phyloP scores from a whole-genome alignment of 2,329 filamentous ascomycete species.

The Amphichorda felina region DNA sequence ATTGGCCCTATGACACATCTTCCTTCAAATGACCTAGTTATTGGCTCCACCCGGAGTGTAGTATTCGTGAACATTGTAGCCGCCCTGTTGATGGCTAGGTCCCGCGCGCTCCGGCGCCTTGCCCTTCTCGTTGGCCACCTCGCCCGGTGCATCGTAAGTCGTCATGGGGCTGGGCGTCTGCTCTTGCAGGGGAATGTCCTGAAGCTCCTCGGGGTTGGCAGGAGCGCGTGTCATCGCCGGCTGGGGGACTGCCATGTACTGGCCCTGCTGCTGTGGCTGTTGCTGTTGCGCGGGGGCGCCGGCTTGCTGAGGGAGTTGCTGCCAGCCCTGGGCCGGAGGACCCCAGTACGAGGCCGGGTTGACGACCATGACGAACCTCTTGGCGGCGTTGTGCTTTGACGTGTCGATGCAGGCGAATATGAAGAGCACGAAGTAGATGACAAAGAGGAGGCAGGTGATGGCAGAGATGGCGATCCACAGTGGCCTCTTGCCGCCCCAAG shows the following conservation, averaged over 20 bases:
- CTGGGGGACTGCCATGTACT: not conserved
- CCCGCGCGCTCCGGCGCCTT: constrained; percentile 1
- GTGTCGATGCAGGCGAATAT: constrained; percentile 26
- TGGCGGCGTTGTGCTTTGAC: constrained; percentile 14
- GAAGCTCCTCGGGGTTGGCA: not conserved
- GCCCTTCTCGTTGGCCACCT: constrained; percentile 1
- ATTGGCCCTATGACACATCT: too few species aligned
- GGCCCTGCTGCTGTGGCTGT: constrained; percentile 1
- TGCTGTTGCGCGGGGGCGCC: constrained; percentile 1
- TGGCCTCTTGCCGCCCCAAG: constrained; percentile 3
- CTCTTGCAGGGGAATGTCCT: constrained; percentile 2
- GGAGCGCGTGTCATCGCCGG: not conserved
- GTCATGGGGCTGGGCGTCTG: not conserved
- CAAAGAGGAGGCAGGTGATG: constrained; percentile 12
- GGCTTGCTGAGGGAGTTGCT: constrained; percentile 10
- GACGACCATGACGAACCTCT: constrained; percentile 13
- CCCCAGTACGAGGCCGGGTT: constrained; percentile 16
- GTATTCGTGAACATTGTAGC: constrained; percentile 1
- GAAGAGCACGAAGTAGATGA: constrained; percentile 26
- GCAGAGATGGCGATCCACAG: constrained; percentile 10
- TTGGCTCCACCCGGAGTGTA: not conserved
- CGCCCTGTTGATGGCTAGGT: not conserved
- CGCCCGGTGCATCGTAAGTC: not conserved
- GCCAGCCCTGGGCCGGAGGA: constrained; percentile 15
- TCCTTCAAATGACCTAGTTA: not conserved